Conservation (phyloP, 2,329 filamentous ascomycete genomes). For the Ceratocystis cacaofunesta region DNA sequence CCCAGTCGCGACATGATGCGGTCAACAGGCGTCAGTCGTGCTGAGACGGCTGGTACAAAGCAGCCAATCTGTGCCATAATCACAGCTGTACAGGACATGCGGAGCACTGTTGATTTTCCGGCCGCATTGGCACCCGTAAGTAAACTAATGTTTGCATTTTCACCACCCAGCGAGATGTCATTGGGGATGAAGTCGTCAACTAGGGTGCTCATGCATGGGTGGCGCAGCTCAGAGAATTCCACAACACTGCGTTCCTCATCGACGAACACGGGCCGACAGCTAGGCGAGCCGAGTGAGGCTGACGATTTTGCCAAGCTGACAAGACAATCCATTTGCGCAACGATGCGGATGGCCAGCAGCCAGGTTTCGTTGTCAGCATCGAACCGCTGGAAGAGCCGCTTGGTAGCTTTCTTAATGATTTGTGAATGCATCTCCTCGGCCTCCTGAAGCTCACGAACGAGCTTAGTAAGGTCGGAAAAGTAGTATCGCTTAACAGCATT, state of each 20-base stretch:
- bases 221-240: constrained; percentile 83
- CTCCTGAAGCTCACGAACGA: constrained; percentile 82
- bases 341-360: constrained; percentile 77
- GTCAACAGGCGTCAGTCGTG: constrained; percentile 76
- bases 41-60: constrained; percentile 70
- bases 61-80: constrained; percentile 97
- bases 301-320: constrained; percentile 88
- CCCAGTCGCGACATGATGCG: constrained; percentile 97
- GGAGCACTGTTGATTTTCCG: constrained; percentile 87
- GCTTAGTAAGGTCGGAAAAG: constrained; percentile 62
- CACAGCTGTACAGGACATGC: constrained; percentile 93
- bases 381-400: constrained; percentile 73
- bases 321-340: constrained; percentile 86
- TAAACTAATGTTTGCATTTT: constrained; percentile 68
- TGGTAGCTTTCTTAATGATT: constrained; percentile 72
- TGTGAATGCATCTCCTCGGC: constrained; percentile 88
- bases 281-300: constrained; percentile 65
- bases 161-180: constrained; percentile 72
- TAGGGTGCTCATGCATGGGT: constrained; percentile 83
- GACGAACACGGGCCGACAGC: constrained; percentile 77
- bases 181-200: constrained; percentile 95
- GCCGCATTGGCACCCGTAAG: constrained; percentile 94
- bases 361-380: constrained; percentile 74
- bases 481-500: constrained; percentile 86
- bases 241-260: constrained; percentile 72